A percentile compares a stretch with the other conserved stretches of the same genome.
phyloP scores from a whole-genome alignment of 208 protist species.

The Trypanosoma boissoni region DNA sequence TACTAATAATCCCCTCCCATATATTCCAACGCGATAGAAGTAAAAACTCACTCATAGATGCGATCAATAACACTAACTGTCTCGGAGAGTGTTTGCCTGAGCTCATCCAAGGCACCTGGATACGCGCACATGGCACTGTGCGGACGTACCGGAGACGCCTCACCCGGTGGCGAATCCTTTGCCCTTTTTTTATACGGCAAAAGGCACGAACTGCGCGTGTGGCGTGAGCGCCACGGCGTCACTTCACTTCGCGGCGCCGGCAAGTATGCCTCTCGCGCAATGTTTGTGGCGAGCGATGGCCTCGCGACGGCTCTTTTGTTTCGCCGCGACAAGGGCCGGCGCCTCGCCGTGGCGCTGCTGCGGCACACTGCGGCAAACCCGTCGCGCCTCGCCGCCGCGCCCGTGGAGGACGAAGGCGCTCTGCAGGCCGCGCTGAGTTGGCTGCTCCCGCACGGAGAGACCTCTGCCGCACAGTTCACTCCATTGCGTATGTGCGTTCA shows the following conservation, averaged over 20 bases:
- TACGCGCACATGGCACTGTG: constrained; percentile 3
- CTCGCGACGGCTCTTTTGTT: constrained; percentile 25
- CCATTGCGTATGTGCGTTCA: constrained; percentile 32
- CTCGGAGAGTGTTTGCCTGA: constrained; percentile 4
- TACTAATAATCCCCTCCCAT: too few relatives aligned
- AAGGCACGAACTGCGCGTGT: constrained; percentile 18
- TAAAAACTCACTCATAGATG: too few relatives aligned
- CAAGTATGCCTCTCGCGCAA: constrained; percentile 22
- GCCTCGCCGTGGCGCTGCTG: constrained; percentile 27
- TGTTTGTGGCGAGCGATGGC: constrained; percentile 20
- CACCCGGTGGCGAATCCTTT: not conserved
- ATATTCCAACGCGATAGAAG: too few relatives aligned
- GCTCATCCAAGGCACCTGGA: constrained; percentile 11
- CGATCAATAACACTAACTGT: not conserved
- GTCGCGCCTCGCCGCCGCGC: constrained; percentile 12
- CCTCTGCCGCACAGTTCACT: constrained; percentile 1
- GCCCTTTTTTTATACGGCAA: constrained; percentile 21
- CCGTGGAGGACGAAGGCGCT: constrained; percentile 23
- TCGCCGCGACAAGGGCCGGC: constrained; percentile 26
- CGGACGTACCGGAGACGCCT: not conserved
- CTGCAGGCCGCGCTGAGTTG: constrained; percentile 21
- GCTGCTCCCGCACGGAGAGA: not conserved
- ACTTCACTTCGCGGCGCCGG: constrained; percentile 20
- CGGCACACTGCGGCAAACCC: constrained; percentile 15
- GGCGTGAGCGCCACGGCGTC: constrained; percentile 16